Percentiles rank a stretch among this genome's conserved stretches.
Conservation (phyloP, 345 rosid genomes). For the Salix udensis region DNA sequence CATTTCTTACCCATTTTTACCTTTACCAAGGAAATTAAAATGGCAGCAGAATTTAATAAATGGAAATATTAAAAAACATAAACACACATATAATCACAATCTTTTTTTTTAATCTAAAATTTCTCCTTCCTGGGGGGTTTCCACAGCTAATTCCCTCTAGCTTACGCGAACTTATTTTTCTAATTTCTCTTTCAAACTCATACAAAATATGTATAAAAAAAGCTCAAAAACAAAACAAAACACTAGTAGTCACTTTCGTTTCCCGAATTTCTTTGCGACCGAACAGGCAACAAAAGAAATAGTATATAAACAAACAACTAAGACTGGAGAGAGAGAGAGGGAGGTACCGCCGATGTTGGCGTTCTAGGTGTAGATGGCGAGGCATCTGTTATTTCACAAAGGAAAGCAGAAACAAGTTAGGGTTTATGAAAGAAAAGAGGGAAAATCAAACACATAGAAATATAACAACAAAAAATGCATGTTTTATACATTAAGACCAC, state of each 20-base stretch:
- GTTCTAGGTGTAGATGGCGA: slow-evolving; percentile 9
- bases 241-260: neutral
- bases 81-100: neutral
- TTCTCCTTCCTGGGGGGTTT: neutral
- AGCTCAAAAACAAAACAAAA: neutral
- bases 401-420: slow-evolving; percentile 4
- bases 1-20: neutral
- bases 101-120: neutral
- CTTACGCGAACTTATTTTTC: neutral
- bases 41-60: neutral
- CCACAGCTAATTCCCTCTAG: neutral
- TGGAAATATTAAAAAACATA: neutral
- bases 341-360: slow-evolving; percentile 8
- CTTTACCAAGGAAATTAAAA: neutral
- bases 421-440: neutral
- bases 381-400: neutral
- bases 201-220: neutral
- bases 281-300: slow-evolving; percentile 1
- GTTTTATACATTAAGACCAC: neutral
- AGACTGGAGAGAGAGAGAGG: neutral
- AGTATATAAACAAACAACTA: neutral
- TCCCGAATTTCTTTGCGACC: slow-evolving; percentile 5
- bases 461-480: neutral
- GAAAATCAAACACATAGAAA: neutral
- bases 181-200: neutral